phyloP scores from a whole-genome alignment of 129 eudicot species.

The Tagetes erecta region DNA sequence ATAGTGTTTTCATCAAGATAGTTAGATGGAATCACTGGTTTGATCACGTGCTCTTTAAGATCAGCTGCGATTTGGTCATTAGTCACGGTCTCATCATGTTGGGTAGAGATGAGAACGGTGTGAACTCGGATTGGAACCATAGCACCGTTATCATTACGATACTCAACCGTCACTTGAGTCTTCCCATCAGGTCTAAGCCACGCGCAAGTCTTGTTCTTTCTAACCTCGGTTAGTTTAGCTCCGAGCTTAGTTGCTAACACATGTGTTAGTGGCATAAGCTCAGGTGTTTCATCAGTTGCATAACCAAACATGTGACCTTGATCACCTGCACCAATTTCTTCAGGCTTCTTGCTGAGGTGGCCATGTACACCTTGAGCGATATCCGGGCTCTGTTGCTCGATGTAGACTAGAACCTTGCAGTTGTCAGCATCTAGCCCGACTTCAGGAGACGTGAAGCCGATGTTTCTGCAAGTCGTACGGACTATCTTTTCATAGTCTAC shows the following conservation, averaged over 20 bases:
- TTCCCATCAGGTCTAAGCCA: constrained; percentile 82
- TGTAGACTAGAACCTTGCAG: constrained; percentile 78
- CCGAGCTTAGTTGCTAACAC: constrained; percentile 77
- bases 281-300: constrained; percentile 79
- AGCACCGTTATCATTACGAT: constrained; percentile 61
- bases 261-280: constrained; percentile 77
- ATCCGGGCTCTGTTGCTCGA: constrained; percentile 73
- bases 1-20: constrained; percentile 70
- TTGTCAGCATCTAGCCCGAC: constrained; percentile 79
- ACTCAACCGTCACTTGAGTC: constrained; percentile 77
- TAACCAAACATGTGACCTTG: constrained; percentile 80
- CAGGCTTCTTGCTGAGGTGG: constrained; percentile 70
- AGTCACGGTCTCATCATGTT: constrained; percentile 72
- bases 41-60: constrained; percentile 64
- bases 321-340: constrained; percentile 77
- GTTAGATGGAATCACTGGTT: constrained; percentile 59
- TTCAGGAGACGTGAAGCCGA: constrained; percentile 66
- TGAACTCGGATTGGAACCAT: constrained; percentile 77
- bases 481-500: constrained; percentile 72
- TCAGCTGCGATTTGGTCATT: constrained; percentile 61
- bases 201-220: constrained; percentile 70
- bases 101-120: constrained; percentile 74
- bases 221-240: constrained; percentile 71
- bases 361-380: constrained; percentile 83
- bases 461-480: constrained; percentile 61